A percentile compares a stretch with the other conserved stretches of the same genome.
These are phyloP conservation scores for Goffeauzyma gilvescens DNA, from an alignment of 768 basidiomycete genomes.

Conservation along the genomic window DNA sequence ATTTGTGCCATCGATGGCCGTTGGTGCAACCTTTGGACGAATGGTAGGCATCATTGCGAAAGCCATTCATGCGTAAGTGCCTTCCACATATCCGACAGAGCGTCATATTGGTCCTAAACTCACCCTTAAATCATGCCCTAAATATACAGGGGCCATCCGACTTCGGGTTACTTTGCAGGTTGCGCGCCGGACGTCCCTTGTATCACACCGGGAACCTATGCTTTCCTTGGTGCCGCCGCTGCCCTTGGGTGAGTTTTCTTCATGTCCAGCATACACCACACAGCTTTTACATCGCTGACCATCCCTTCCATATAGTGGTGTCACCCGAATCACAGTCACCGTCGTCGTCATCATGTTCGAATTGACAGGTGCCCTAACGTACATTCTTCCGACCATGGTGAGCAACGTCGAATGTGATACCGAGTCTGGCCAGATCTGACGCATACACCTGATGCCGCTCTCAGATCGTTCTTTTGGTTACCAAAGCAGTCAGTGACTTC, in stretches of 20 bases:
- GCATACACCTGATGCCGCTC: slow-evolving; percentile 6
- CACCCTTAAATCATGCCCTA: background rate
- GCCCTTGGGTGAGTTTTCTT: slow-evolving; percentile 57
- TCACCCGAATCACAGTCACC: slow-evolving; percentile 91
- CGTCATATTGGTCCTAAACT: background rate
- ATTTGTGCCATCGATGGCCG: slow-evolving; percentile 97
- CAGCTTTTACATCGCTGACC: background rate
- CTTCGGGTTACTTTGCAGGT: slow-evolving; percentile 69
- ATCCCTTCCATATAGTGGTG: slow-evolving; percentile 44
- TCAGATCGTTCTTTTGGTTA: slow-evolving; percentile 86
- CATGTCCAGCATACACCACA: background rate
- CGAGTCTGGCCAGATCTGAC: background rate
- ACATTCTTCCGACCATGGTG: slow-evolving; percentile 95
- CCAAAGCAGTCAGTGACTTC: slow-evolving; percentile 90
- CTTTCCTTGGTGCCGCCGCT: slow-evolving; percentile 89
- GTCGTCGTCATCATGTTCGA: slow-evolving; percentile 99
- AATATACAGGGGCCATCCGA: slow-evolving; percentile 48
- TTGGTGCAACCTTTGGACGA: slow-evolving; percentile 88
- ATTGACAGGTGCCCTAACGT: slow-evolving; percentile 86
- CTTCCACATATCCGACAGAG: background rate
- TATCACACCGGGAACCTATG: slow-evolving; percentile 96
- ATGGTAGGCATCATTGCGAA: slow-evolving; percentile 96
- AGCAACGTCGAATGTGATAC: slow-evolving; percentile 13
- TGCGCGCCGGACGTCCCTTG: slow-evolving; percentile 86
- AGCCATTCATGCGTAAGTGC: slow-evolving; percentile 57